Evolutionary conservation across 495 filamentous ascomycete genomes (phyloP), one percentile per base, ranked within the genome.

Genomic region (Aspergillus nanangensis): DNA sequence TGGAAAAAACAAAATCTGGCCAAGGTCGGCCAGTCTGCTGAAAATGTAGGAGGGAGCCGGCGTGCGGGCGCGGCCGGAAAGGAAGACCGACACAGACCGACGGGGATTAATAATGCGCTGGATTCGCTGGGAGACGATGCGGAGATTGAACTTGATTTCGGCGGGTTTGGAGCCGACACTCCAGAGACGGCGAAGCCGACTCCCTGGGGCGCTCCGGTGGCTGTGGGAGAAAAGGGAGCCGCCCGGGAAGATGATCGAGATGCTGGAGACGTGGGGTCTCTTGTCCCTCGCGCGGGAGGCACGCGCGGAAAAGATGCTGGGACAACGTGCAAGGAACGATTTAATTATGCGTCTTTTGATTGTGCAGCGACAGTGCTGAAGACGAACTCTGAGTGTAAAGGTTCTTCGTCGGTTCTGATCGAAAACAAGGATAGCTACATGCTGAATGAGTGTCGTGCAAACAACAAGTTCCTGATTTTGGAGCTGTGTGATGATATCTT

Each of bases 351-450:
- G 19, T 96, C 90, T 2, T 95, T 96, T 60, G 93, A 97, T 59
- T 95, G 92, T 48, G 93, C 92, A 17, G 93, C 92, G 11, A 96
- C 88, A 2, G 80, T 97, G 19, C 75, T 95, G 51, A 98, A 96
- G 74, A 88, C 88, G 5, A 95, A 94, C 54, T 71, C 77, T 1
- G 78, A 88, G 55, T 83, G 83, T 44, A 93, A 91, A 62, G 88
- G 88, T 38, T 76, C 90, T 15, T 93, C 87, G 25, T 81, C 90
- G 15, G 84, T 98, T 15, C 70, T 98, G 17, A 79, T 95, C 18
- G 93, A 98, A 67, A 96, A 96, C 65, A 96, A 96, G 70, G 93
- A 98, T 68, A 90, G 86, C 58, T 98, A 98, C 61, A 96, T 98
- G 93, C 78, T 96, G 24, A 90, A 96, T 32, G 86, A 91, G 58